phyloP scores from a whole-genome alignment of 495 filamentous ascomycete species.

The Rostrohypoxylon terebratum region DNA sequence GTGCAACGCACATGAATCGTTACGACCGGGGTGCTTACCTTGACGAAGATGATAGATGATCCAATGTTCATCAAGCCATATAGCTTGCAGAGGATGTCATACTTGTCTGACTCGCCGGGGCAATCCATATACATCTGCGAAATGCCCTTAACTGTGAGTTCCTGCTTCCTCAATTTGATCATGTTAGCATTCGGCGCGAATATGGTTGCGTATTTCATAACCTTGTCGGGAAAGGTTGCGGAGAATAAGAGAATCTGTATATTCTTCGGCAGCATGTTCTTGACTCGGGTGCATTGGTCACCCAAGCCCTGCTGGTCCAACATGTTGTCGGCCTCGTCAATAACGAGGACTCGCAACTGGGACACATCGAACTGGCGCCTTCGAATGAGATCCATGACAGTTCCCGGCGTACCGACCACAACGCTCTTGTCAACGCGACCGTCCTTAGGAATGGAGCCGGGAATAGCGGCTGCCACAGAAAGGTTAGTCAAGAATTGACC shows the following conservation, averaged over 20 bases:
- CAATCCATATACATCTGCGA: slow-evolving; percentile 98
- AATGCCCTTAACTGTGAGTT: slow-evolving; percentile 96
- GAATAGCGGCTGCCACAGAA: slow-evolving; percentile 80
- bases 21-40: slow-evolving; percentile 62
- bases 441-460: slow-evolving; percentile 72
- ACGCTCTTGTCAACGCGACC: slow-evolving; percentile 74
- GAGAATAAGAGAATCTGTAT: slow-evolving; percentile 94
- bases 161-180: slow-evolving; percentile 87
- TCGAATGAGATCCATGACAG: slow-evolving; percentile 86
- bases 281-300: slow-evolving; percentile 92
- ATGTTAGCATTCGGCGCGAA: slow-evolving; percentile 89
- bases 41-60: slow-evolving; percentile 97
- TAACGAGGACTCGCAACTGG: slow-evolving; percentile 79
- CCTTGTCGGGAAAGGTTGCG: slow-evolving; percentile 90
- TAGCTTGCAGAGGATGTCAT: slow-evolving; percentile 84
- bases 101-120: slow-evolving; percentile 81
- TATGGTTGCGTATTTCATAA: slow-evolving; percentile 78
- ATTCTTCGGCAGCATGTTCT: slow-evolving; percentile 72
- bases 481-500: slow-evolving; percentile 82
- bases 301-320: slow-evolving; percentile 91
- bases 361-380: slow-evolving; percentile 72
- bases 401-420: slow-evolving; percentile 94
- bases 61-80: slow-evolving; percentile 96
- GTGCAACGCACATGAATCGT: slow-evolving; percentile 4
- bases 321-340: slow-evolving; percentile 98